A percentile compares a stretch with the other conserved stretches of the same genome.
These are phyloP conservation scores for Rutidosis leptorrhynchoides DNA, from an alignment of 129 eudicot species.

Conservation along the genomic window DNA sequence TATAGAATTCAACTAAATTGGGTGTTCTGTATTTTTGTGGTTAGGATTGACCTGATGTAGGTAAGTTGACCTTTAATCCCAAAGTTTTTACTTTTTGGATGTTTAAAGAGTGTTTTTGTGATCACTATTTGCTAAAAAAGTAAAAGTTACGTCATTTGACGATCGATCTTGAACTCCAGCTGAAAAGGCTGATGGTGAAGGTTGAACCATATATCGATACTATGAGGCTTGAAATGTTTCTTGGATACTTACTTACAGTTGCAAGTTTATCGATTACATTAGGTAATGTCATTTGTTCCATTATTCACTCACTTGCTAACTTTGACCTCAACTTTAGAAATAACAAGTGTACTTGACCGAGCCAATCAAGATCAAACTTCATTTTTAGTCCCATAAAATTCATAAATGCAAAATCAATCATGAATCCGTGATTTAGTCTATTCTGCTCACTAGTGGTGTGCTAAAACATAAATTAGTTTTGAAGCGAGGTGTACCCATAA, in stretches of 20 bases:
- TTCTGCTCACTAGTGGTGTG: too few relatives aligned
- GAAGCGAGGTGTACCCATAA: too few relatives aligned
- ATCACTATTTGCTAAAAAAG: constrained; percentile 12
- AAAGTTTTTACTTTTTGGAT: constrained; percentile 12
- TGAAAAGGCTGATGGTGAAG: constrained; percentile 13
- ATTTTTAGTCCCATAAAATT: too few relatives aligned
- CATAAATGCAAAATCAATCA: too few relatives aligned
- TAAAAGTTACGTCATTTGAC: constrained; percentile 13
- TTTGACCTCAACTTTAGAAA: too few relatives aligned
- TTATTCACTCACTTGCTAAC: constrained; percentile 5
- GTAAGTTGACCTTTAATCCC: not conserved
- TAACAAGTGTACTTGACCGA: too few relatives aligned
- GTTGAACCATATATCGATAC: constrained; percentile 22
- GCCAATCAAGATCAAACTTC: too few relatives aligned
- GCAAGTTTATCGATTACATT: constrained; percentile 32
- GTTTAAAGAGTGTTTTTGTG: not conserved
- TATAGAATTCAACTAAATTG: constrained; percentile 2
- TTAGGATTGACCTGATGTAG: constrained; percentile 10
- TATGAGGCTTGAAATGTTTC: constrained; percentile 56
- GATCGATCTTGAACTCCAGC: constrained; percentile 16
- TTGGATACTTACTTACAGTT: constrained; percentile 42
- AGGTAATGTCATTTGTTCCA: constrained; percentile 38
- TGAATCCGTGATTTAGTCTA: too few relatives aligned
- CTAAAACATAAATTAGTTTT: too few relatives aligned
- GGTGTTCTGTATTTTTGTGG: constrained; percentile 13